phyloP scores from a whole-genome alignment of 2,329 filamentous ascomycete genomes.

The Fusarium ramigenum region DNA sequence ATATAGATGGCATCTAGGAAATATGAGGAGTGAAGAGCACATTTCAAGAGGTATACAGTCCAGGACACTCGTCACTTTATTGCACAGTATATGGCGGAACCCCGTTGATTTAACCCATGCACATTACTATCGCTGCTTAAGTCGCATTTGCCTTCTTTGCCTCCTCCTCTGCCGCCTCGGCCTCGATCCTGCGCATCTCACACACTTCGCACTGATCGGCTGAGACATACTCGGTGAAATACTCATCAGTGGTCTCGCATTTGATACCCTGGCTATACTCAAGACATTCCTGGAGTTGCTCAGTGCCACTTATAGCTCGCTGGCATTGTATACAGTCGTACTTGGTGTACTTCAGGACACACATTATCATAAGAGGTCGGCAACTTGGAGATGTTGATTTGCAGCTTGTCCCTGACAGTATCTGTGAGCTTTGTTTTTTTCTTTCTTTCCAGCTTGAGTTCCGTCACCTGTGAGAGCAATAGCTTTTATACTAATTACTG shows the following conservation, averaged over 20 bases:
- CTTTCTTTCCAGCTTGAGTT: not conserved
- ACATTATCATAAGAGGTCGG: constrained; percentile 7
- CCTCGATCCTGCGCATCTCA: constrained; percentile 9
- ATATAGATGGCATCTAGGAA: not conserved
- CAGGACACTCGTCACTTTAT: not conserved
- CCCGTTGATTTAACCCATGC: not conserved
- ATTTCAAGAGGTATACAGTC: not conserved
- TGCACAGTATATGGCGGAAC: not conserved
- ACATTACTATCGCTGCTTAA: not conserved
- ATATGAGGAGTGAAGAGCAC: not conserved
- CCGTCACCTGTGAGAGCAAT: not conserved
- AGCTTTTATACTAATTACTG: not conserved
- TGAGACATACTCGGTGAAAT: constrained; percentile 16
- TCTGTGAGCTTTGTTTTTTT: not conserved
- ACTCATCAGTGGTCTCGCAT: constrained; percentile 1
- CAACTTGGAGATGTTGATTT: not conserved
- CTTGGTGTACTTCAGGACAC: constrained; percentile 5
- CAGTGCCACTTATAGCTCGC: constrained; percentile 5
- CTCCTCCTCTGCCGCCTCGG: not conserved
- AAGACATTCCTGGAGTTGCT: constrained; percentile 8
- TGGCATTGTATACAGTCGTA: constrained; percentile 30
- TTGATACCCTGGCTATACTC: not conserved
- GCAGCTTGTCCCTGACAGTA: not conserved
- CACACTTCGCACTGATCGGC: constrained; percentile 24
- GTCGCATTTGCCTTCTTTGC: not conserved